Percentiles rank a stretch among this genome's conserved stretches.
Evolutionary conservation across 257 asterid genomes (phyloP).

Genomic region (Petunia axillaris): DNA sequence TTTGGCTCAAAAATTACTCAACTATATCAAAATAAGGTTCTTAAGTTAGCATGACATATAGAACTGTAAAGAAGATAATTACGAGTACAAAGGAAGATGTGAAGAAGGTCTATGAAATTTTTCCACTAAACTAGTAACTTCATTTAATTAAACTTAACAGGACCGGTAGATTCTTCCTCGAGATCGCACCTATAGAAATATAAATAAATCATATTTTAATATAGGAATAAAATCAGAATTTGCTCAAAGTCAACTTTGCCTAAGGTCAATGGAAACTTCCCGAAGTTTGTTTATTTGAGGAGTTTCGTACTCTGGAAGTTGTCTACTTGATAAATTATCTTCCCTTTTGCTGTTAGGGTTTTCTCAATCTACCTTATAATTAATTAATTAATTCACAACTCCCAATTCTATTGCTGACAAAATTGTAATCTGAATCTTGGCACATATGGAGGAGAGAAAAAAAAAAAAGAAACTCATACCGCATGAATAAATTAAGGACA

Average conservation of each 20-base stretch:
- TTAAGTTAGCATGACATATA: background rate
- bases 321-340: background rate
- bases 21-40: no score
- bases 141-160: background rate
- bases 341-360: background rate
- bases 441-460: background rate
- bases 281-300: background rate
- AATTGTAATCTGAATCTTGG: constrained; percentile 5
- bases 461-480: background rate
- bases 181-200: background rate
- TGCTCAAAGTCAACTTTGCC: constrained; percentile 23
- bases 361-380: background rate
- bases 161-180: background rate
- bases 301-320: constrained; percentile 21
- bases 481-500: background rate
- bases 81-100: background rate
- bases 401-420: constrained; percentile 3
- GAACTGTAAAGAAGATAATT: background rate
- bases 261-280: constrained; percentile 30
- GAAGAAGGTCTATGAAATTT: background rate
- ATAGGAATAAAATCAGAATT: background rate
- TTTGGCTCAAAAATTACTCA: no score
- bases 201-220: background rate
- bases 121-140: background rate
- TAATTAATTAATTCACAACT: background rate